Evolutionary conservation across 306 rosid genomes (phyloP).

Genomic region (Gynostemma pentaphyllum): DNA sequence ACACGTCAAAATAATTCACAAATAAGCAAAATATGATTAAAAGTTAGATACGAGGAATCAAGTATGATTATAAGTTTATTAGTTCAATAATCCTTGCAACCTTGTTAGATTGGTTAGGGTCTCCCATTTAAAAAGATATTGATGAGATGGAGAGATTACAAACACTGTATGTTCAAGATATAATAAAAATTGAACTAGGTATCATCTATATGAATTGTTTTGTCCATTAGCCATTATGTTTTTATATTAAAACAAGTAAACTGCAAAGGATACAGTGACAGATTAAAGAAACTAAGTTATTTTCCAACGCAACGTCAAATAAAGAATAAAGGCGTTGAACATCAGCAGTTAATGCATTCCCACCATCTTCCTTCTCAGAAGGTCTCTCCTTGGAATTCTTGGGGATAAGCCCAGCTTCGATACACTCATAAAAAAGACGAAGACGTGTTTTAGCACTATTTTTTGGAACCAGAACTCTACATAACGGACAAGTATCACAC

Average conservation of each 20-base stretch:
- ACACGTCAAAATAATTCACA: neutral
- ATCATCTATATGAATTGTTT: neutral
- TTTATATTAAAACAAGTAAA: neutral
- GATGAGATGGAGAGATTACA: neutral
- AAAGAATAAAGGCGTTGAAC: slow-evolving; percentile 76
- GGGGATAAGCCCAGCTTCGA: slow-evolving; percentile 78
- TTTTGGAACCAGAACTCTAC: slow-evolving; percentile 62
- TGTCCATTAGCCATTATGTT: no score
- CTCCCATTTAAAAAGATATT: neutral
- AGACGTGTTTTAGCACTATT: slow-evolving; percentile 38
- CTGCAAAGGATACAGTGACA: slow-evolving; percentile 86
- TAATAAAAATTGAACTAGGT: neutral
- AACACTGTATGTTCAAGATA: neutral
- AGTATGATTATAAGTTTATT: neutral
- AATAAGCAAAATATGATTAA: neutral
- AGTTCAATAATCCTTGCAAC: slow-evolving; percentile 2
- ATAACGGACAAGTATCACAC: slow-evolving; percentile 81
- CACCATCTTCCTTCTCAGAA: slow-evolving; percentile 71
- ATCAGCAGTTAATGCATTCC: slow-evolving; percentile 53
- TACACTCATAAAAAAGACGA: slow-evolving; percentile 74
- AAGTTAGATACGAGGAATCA: neutral
- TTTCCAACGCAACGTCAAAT: slow-evolving; percentile 95
- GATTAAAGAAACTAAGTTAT: slow-evolving; percentile 73
- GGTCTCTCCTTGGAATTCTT: slow-evolving; percentile 67
- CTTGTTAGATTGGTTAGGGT: neutral